phyloP scores from a whole-genome alignment of 78 protist genomes.

The Protostelium mycophagum region DNA sequence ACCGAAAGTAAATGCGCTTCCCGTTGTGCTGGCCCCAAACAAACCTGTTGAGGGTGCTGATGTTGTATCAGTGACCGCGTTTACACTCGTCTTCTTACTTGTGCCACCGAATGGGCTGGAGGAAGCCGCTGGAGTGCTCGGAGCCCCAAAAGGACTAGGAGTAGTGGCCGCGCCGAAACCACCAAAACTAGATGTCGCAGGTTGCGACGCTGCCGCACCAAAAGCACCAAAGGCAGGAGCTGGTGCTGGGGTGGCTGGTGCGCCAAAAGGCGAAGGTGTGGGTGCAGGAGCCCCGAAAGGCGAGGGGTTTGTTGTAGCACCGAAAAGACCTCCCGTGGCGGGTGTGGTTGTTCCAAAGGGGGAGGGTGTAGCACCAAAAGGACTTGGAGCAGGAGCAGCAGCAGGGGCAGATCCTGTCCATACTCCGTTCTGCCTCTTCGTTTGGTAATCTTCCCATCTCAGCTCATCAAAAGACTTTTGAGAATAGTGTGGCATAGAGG shows the following conservation, averaged over 20 bases:
- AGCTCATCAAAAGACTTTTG: constrained; percentile 36
- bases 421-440: constrained; percentile 11
- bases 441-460: constrained; percentile 26
- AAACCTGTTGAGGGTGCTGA: neutral
- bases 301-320: constrained; percentile 11
- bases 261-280: constrained; percentile 13
- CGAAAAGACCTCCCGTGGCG: constrained; percentile 13
- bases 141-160: neutral
- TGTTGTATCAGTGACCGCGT: neutral
- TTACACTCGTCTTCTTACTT: too few relatives aligned
- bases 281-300: constrained; percentile 12
- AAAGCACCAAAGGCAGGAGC: neutral
- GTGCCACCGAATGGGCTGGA: neutral
- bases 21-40: neutral
- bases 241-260: neutral
- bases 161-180: neutral
- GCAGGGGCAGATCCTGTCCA: neutral
- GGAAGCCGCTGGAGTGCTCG: neutral
- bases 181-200: neutral
- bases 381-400: neutral
- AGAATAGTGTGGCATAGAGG: constrained; percentile 31
- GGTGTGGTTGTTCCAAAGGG: constrained; percentile 5
- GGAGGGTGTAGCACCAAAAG: constrained; percentile 1
- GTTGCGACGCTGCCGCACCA: constrained; percentile 6
- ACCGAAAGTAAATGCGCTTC: neutral